Conservation (phyloP, 2,329 filamentous ascomycete species). For the Ceratocystis eucalypticola region DNA sequence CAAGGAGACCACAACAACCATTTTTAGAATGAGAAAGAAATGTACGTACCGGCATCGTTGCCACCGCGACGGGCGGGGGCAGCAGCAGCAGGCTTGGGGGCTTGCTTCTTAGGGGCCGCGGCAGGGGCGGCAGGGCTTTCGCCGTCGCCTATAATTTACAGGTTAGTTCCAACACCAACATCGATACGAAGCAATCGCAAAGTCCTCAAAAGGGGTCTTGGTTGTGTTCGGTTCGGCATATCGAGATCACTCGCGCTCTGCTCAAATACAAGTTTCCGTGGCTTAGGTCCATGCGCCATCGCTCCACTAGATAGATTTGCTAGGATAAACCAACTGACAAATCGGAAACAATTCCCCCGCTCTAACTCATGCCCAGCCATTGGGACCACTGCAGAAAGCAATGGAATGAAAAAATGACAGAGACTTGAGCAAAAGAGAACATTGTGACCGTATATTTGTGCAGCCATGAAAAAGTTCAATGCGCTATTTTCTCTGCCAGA, state of each 20-base stretch:
- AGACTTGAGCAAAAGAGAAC: too few species aligned
- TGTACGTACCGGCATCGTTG: conserved; percentile 71
- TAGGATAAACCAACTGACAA: background rate
- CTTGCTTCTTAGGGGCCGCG: conserved; percentile 70
- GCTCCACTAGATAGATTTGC: background rate
- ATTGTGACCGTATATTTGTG: too few species aligned
- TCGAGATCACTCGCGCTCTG: background rate
- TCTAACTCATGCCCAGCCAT: background rate
- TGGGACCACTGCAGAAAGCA: background rate
- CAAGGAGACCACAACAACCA: too few species aligned
- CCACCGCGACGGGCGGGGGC: conserved; percentile 56
- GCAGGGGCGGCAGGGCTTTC: conserved; percentile 31
- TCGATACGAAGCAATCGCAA: too few species aligned
- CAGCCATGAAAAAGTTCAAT: too few species aligned
- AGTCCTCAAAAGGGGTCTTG: background rate
- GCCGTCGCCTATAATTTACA: conserved; percentile 14
- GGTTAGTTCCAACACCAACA: conserved; percentile 7
- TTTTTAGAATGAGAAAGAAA: background rate
- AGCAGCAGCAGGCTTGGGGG: conserved; percentile 57
- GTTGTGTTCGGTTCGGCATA: background rate
- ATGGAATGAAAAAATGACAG: background rate
- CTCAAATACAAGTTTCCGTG: background rate
- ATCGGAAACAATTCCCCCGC: background rate
- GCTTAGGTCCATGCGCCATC: background rate
- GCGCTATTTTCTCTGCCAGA: too few species aligned